These are phyloP conservation scores for Symbiodinium natans DNA, from an alignment of 73 alveolate species.

Conservation along the genomic window DNA sequence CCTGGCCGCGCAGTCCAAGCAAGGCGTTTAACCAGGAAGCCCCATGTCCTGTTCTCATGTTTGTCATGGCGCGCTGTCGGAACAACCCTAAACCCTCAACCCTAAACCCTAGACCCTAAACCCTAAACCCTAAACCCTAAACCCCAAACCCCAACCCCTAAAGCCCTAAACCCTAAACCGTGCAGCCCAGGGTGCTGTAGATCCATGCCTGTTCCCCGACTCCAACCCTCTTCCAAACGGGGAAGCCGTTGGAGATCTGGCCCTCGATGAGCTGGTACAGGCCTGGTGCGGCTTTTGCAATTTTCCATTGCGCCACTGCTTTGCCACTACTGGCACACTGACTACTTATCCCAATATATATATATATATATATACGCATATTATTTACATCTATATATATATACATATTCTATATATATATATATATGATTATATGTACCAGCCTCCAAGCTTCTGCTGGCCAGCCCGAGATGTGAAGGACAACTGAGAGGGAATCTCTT, in stretches of 20 bases:
- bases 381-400: no score
- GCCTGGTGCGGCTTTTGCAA: background rate
- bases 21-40: no score
- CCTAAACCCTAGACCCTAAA: no score
- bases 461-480: slow-evolving; percentile 60
- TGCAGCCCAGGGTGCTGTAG: slow-evolving; percentile 46
- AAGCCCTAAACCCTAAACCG: no score
- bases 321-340: background rate
- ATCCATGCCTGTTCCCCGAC: slow-evolving; percentile 67
- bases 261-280: slow-evolving; percentile 69
- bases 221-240: slow-evolving; percentile 56
- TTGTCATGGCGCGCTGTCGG: background rate
- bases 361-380: no score
- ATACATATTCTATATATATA: no score
- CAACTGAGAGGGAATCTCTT: slow-evolving; percentile 39
- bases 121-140: no score
- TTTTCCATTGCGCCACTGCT: background rate
- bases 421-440: background rate
- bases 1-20: background rate
- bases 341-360: background rate
- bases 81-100: no score
- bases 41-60: background rate
- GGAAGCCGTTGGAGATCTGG: slow-evolving; percentile 55
- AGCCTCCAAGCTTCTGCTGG: slow-evolving; percentile 81
- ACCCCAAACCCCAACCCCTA: no score